Base-by-base conservation (phyloP, 2,329 filamentous ascomycete species). In the Dothistroma septosporum region DNA sequence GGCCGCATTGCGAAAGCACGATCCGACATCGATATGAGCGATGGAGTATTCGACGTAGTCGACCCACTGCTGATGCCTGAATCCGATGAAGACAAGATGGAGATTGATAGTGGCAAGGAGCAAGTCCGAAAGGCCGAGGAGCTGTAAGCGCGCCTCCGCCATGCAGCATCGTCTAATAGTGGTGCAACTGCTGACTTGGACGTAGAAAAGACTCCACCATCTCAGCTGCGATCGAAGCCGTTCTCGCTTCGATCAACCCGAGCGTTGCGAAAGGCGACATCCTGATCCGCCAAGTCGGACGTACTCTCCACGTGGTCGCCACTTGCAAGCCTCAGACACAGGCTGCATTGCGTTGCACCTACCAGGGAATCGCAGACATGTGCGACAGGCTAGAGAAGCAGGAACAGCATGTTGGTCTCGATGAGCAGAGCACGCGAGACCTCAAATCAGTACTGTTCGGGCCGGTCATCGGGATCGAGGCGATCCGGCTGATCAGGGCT, bases 1-100 rank as follows among this genome's bases (percentile, higher is more conserved):
- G 92, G 90, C 70, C 82, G 85, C 58, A 89, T 93, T 69, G 84
- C 86, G n/a, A 82, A 83, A 41, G 84, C 83, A 14, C 82, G 89
- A 52, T 80, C 82, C 24, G 88, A 92, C 69, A 71, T 91, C 16
- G 85, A 92, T 66, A 79, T 96, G 75, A 85, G 89, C 68, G 77
- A 82, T 4, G 85, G 90, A 28, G 86, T 89, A 4, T 79, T 84
- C 4, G 80, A 80, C 6, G 83, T 96, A 55, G 84, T 90, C 12
- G 78, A 77, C 31, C 83, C 85, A 0, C 77, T 87, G 50, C 74
- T 95, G 35, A 53, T 19, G 9, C 54, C 61, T 19, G 84, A 86
- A 31, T 66, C 71, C 19, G 73, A 76, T 37, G 84, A 84, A 50
- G 85, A 88, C 63, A 80, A 81, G 59, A 91, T 91, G 88, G 88